Evolutionary conservation across 2,329 filamentous ascomycete species (phyloP), one percentile per base, ranked within the genome.

Genomic region (Penicillium crustosum): DNA sequence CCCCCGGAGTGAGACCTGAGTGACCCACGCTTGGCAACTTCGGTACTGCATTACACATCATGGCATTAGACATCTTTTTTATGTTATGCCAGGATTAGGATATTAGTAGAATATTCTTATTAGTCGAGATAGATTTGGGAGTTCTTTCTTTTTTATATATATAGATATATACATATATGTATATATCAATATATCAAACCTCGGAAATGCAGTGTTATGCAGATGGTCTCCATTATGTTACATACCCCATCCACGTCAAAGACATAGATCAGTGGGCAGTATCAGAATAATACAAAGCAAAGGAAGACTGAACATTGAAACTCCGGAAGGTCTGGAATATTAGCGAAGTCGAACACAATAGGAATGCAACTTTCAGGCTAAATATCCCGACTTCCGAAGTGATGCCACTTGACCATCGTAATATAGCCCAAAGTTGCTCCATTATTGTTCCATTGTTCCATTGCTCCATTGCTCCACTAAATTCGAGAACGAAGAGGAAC

Each of bases 21-120:
- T 36, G 52, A 49, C 53, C 57, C 44, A 43, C 54, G 53, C 56
- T 57, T 52, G 55, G 55, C 55, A 56, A 52, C 38, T 51, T n/a
- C 39, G 42, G 42, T n/a, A 27, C 42, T 21, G 31, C 53, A 53
- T 53, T 57, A 57, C 55, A 17, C 49, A 57, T 36, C 55, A 53
- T 52, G 45, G 49, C 41, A 52, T 57, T 53, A 33, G 42, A 33
- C 12, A 19, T 27, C 33, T 2, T 15, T 38, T 38, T 8, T 17
- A 31, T 29, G 31, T 13, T 27, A 49, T 47, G 4, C 3, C 19
- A 25, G 21, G 21, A 33, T 33, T 10, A 35, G 19, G 2, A 25
- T 25, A n/a, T 35, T 35, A 23, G 44, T 39, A 3, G n/a, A 35
- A 23, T 15, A 23, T 48, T 21, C 4, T 12, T 35, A 5, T 23